phyloP scores from a whole-genome alignment of 2,329 filamentous ascomycete species.

The Cladosporium sp. region DNA sequence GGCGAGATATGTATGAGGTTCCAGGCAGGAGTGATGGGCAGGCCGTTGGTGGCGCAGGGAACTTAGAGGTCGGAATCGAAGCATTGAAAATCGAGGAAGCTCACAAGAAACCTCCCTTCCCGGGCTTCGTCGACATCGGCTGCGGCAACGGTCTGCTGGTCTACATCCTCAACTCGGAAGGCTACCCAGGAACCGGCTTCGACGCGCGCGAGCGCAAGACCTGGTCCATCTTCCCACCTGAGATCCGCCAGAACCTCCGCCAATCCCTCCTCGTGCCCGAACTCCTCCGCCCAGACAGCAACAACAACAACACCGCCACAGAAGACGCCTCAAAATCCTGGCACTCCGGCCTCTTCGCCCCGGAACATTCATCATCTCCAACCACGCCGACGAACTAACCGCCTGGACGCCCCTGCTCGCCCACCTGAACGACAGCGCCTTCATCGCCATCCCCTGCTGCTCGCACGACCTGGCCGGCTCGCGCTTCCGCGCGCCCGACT shows the following conservation, averaged over 20 bases:
- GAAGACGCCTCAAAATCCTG: constrained; percentile 14
- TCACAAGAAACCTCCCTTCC: constrained; percentile 49
- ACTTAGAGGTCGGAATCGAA: neutral
- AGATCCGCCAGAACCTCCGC: constrained; percentile 48
- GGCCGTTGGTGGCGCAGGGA: neutral
- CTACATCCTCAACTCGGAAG: constrained; percentile 74
- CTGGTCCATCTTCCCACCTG: constrained; percentile 66
- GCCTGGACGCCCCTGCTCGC: constrained; percentile 92
- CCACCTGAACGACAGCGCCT: constrained; percentile 68
- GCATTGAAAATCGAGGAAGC: constrained; percentile 4
- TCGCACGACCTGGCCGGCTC: constrained; percentile 80
- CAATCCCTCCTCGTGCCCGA: constrained; percentile 60
- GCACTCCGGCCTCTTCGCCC: constrained; percentile 61
- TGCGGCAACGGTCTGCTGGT: constrained; percentile 93
- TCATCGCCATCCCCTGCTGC: constrained; percentile 93
- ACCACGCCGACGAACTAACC: constrained; percentile 94
- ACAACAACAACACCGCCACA: neutral
- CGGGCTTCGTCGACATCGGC: constrained; percentile 92
- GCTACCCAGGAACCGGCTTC: constrained; percentile 84
- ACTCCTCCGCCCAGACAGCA: constrained; percentile 28
- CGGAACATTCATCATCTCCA: constrained; percentile 89
- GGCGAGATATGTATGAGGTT: constrained; percentile 71
- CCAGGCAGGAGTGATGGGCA: neutral
- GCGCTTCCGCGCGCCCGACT: constrained; percentile 58
- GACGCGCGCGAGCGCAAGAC: constrained; percentile 83